A percentile compares a stretch with the other conserved stretches of the same genome.
phyloP scores from a whole-genome alignment of 2,329 filamentous ascomycete genomes.

The Aspergillus brunneoviolaceus region DNA sequence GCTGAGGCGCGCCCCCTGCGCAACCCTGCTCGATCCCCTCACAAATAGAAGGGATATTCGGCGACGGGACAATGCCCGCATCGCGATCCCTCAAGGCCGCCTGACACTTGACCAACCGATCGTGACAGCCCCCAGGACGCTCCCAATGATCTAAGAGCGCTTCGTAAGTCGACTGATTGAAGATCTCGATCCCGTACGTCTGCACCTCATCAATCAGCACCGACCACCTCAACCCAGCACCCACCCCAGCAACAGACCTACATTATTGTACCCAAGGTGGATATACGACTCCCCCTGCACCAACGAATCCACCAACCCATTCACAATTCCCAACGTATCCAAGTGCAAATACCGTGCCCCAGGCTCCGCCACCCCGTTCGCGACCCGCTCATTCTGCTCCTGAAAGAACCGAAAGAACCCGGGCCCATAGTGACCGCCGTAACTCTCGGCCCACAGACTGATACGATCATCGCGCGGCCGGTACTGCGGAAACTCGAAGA shows the following conservation, averaged over 20 bases:
- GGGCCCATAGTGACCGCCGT: slow-evolving; percentile 7
- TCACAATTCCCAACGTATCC: slow-evolving; percentile 1
- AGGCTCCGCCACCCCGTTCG: neutral
- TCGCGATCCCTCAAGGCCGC: slow-evolving; percentile 1
- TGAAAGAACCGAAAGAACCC: slow-evolving; percentile 1
- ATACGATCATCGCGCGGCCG: neutral
- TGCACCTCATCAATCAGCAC: neutral
- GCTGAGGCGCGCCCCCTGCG: neutral
- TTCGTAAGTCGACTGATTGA: neutral
- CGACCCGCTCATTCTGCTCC: slow-evolving; percentile 2
- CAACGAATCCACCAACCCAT: slow-evolving; percentile 2
- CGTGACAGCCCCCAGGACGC: neutral
- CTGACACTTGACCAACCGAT: neutral
- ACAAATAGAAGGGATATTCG: neutral
- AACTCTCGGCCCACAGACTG: slow-evolving; percentile 7
- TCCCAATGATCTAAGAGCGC: neutral
- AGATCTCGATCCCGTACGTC: slow-evolving; percentile 3
- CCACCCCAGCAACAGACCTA: neutral
- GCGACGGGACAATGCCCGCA: neutral
- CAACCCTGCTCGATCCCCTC: neutral
- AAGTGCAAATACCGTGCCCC: neutral
- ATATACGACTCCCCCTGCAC: slow-evolving; percentile 2
- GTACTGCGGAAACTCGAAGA: neutral
- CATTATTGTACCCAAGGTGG: slow-evolving; percentile 1
- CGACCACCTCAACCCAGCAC: no score